phyloP scores from a whole-genome alignment of 106 monocot species.

The Iris macrosiphon region DNA sequence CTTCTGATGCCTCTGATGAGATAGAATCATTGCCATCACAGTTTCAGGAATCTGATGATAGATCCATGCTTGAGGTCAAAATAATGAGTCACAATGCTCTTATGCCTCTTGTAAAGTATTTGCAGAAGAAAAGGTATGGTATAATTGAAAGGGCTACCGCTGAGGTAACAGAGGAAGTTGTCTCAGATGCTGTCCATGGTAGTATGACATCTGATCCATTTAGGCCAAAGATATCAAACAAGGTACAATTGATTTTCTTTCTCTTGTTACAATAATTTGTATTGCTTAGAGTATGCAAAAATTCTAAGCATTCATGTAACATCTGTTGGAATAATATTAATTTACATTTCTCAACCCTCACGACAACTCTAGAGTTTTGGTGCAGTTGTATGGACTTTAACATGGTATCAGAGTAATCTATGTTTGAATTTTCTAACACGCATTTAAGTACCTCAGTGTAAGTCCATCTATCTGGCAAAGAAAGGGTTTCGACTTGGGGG shows the following conservation, averaged over 20 bases:
- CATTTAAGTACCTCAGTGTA: too few species aligned
- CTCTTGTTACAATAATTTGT: neutral
- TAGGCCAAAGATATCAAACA: slow-evolving; percentile 47
- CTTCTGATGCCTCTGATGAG: slow-evolving; percentile 85
- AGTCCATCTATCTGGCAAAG: too few species aligned
- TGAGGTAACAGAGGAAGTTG: slow-evolving; percentile 95
- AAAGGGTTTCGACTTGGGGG: too few species aligned
- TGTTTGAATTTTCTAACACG: too few species aligned
- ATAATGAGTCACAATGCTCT: slow-evolving; percentile 81
- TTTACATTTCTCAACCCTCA: too few species aligned
- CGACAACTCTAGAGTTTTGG: too few species aligned
- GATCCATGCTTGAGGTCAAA: slow-evolving; percentile 46
- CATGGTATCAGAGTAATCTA: too few species aligned
- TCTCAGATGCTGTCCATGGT: slow-evolving; percentile 71
- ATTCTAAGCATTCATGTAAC: too few species aligned
- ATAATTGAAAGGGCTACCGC: slow-evolving; percentile 89
- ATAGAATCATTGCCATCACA: slow-evolving; percentile 50
- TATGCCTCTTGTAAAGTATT: slow-evolving; percentile 78
- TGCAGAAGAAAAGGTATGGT: slow-evolving; percentile 77
- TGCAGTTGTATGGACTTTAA: too few species aligned
- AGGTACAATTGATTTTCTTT: slow-evolving; percentile 32
- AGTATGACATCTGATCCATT: slow-evolving; percentile 38
- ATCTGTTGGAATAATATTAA: too few species aligned
- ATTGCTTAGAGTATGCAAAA: too few species aligned
- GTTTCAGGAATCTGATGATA: slow-evolving; percentile 61